Evolutionary conservation across 73 alveolate genomes (phyloP), one percentile per base, ranked within the genome.

Genomic region (Paraurostyla sp.): DNA sequence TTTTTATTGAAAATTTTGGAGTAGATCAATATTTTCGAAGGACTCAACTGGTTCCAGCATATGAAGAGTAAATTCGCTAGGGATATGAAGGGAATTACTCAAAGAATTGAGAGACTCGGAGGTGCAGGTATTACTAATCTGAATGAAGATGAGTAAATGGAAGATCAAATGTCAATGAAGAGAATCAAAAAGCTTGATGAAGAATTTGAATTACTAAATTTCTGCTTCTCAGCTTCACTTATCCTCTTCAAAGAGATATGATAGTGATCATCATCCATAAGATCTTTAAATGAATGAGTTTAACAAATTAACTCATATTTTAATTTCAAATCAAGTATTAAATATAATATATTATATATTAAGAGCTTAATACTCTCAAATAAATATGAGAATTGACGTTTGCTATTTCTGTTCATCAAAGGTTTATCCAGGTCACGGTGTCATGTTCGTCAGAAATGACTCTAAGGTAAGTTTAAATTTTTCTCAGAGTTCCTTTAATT

Each of bases 381-480:
- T 22, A 25, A 88, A 87, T 62, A 97, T 97, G 99, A 96, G 99
- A 95, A 95, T 97, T 50, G 99, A 97, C 91, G 95, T 96, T 91
- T 97, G 99, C 94, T 97, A 96, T 94, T 97, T 97, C 93, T 97
- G 99, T 95, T 96, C 99, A 52, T 94, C 98, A 35, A 97, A 97
- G 52, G 95, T 97, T 51, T 97, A 97, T 75, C 99, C 99, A 69
- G 99, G 99, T 16, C 99, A 95, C 83, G 99, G 99, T 32, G 93
- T 94, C 62, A 96, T 76, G 52, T 98, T 97, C 80, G 99, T 97
- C 57, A 85, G 99, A 38, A 98, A 98, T 85, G 99, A 98, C 94
- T 92, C 98, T 62, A 98, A 98, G 96, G 92, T 95, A 36, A 52
- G 9, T 45, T 16, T 16, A 45, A 45, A 11, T 16, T 45, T 11